Conservation (phyloP, 257 asterid species). For the Pogostemon cablin region DNA sequence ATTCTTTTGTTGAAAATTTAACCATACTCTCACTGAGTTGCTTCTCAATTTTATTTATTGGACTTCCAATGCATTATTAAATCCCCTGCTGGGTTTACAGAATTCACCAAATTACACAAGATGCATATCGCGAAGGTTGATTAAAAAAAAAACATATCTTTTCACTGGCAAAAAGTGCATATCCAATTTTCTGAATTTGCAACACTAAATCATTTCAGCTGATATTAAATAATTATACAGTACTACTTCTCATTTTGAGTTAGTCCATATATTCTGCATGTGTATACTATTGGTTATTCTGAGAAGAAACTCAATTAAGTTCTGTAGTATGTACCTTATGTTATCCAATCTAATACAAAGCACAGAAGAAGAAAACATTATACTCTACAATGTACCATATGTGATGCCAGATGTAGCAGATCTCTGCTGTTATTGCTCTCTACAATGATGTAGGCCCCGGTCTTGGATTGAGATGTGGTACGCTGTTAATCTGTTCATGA, state of each 20-base stretch:
- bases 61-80: conserved; percentile 11
- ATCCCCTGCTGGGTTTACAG: not conserved
- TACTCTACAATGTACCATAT: not conserved
- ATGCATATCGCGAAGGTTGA: not conserved
- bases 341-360: not conserved
- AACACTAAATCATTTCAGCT: not conserved
- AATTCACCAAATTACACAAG: not conserved
- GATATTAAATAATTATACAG: not conserved
- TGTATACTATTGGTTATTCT: not conserved
- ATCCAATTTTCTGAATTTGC: not conserved
- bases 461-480: no score
- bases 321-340: not conserved
- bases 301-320: not conserved
- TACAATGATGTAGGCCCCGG: no score
- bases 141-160: not conserved
- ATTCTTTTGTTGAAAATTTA: conserved; percentile 11
- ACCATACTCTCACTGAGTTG: not conserved
- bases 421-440: no score
- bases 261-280: not conserved
- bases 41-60: not conserved
- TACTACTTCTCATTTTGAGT: not conserved
- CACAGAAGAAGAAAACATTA: not conserved
- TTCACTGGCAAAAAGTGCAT: not conserved
- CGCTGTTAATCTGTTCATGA: no score
- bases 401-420: no score